Evolutionary conservation across 495 filamentous ascomycete genomes (phyloP).

Genomic region (Tuber brumale): DNA sequence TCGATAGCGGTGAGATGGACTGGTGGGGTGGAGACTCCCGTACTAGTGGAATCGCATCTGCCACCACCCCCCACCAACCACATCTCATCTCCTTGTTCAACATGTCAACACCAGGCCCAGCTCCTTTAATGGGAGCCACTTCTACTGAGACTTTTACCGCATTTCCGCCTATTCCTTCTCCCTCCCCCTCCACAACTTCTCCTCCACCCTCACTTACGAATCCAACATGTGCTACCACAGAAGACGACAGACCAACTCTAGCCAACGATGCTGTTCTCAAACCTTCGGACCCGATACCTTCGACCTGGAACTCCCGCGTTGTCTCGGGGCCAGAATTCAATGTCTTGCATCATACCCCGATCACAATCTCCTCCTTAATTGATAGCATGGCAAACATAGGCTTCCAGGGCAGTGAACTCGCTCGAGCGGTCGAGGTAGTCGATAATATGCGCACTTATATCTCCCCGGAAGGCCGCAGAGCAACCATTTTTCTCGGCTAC

Average conservation of each 20-base stretch:
- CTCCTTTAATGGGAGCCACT: neutral
- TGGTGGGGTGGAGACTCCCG: neutral
- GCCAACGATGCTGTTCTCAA: conserved; percentile 84
- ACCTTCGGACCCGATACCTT: conserved; percentile 73
- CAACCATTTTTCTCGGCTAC: conserved; percentile 94
- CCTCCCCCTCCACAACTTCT: neutral
- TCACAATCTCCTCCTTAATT: conserved; percentile 78
- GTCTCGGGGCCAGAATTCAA: conserved; percentile 91
- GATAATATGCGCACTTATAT: conserved; percentile 85
- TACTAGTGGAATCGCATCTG: neutral
- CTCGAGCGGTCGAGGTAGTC: conserved; percentile 77
- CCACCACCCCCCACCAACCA: neutral
- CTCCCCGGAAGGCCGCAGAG: conserved; percentile 63
- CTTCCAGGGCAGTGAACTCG: conserved; percentile 82
- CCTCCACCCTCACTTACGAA: neutral
- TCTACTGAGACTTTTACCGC: neutral
- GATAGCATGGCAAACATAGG: conserved; percentile 79
- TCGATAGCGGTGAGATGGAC: neutral
- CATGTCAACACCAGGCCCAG: neutral
- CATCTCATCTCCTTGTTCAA: neutral
- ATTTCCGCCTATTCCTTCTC: neutral
- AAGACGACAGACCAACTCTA: conserved; percentile 52
- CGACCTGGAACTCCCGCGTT: conserved; percentile 53
- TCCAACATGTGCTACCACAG: neutral
- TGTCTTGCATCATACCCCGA: conserved; percentile 59